phyloP scores from a whole-genome alignment of 176 grass and related monocot genomes.

The Bromus sterilis region DNA sequence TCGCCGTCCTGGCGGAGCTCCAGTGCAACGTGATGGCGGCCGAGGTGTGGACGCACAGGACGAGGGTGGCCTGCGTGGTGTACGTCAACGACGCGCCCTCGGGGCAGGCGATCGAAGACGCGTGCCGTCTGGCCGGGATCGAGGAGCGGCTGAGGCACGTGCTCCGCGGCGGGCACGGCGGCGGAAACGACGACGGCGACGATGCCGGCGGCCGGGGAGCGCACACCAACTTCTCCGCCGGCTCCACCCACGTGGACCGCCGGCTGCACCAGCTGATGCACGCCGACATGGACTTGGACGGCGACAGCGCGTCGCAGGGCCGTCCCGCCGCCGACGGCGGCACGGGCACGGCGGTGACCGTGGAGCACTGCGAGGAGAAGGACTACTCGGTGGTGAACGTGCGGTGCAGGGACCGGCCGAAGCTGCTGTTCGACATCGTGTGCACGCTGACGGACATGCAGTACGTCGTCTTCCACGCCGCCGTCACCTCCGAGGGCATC shows the following conservation, averaged over 20 bases:
- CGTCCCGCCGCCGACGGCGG: neutral
- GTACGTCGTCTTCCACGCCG: constrained; percentile 88
- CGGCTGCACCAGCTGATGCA: constrained; percentile 97
- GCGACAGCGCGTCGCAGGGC: neutral
- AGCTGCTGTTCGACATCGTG: constrained; percentile 93
- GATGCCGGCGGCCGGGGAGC: constrained; percentile 34
- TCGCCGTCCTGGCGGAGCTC: constrained; percentile 69
- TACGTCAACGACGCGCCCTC: constrained; percentile 79
- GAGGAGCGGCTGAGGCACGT: constrained; percentile 68
- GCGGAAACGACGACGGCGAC: neutral
- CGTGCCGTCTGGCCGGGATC: constrained; percentile 24
- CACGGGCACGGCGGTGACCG: constrained; percentile 38
- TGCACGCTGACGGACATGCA: constrained; percentile 98
- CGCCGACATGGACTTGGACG: constrained; percentile 55
- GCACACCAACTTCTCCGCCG: constrained; percentile 59
- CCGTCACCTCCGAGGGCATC: constrained; percentile 61
- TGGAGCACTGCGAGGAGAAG: constrained; percentile 90
- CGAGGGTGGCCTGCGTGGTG: constrained; percentile 59
- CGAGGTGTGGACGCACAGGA: constrained; percentile 85
- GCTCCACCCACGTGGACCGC: constrained; percentile 65
- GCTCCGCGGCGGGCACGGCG: constrained; percentile 45
- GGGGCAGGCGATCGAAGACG: constrained; percentile 40
- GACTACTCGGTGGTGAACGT: constrained; percentile 91
- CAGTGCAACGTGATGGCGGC: constrained; percentile 84
- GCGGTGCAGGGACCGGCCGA: constrained; percentile 68